phyloP scores from a whole-genome alignment of 192 early-diverging fungal genomes.

The Jimgerdemannia flammicorona region DNA sequence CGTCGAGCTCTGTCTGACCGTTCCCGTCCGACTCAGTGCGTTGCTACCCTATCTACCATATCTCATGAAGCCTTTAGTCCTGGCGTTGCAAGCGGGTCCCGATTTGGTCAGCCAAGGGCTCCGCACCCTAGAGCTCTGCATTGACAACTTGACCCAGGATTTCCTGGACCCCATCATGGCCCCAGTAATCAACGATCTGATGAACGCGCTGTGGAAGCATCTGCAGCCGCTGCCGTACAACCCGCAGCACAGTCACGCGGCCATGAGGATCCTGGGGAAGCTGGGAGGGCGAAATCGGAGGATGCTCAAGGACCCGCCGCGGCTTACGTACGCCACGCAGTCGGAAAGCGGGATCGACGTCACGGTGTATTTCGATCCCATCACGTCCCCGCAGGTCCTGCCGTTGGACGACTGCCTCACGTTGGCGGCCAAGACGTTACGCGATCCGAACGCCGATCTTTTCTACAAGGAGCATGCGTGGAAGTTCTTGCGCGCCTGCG shows the following conservation, averaged over 20 bases:
- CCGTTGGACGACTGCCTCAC: conserved; percentile 56
- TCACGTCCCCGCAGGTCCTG: conserved; percentile 40
- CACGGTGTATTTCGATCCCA: conserved; percentile 55
- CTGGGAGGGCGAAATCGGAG: conserved; percentile 96
- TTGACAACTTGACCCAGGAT: conserved; percentile 96
- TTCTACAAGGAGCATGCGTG: conserved; percentile 61
- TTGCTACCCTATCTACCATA: conserved; percentile 89
- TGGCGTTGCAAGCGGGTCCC: conserved; percentile 86
- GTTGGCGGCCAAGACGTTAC: conserved; percentile 49
- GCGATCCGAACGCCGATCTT: conserved; percentile 41
- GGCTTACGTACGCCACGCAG: conserved; percentile 36
- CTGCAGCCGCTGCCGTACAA: conserved; percentile 85
- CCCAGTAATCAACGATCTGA: conserved; percentile 91
- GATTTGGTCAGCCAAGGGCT: conserved; percentile 96
- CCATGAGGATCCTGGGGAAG: conserved; percentile 93
- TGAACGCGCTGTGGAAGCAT: conserved; percentile 92
- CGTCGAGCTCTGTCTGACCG: conserved; percentile 95
- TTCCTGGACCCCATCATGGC: conserved; percentile 95
- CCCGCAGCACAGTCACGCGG: conserved; percentile 74
- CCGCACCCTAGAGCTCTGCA: conserved; percentile 94
- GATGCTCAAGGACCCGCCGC: conserved; percentile 71
- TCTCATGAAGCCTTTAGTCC: conserved; percentile 94
- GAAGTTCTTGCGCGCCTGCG: conserved; percentile 61
- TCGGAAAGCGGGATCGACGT: conserved; percentile 56
- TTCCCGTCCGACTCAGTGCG: conserved; percentile 93